Conservation (phyloP, 2,329 filamentous ascomycete genomes). For the Coleophoma crateriformis region DNA sequence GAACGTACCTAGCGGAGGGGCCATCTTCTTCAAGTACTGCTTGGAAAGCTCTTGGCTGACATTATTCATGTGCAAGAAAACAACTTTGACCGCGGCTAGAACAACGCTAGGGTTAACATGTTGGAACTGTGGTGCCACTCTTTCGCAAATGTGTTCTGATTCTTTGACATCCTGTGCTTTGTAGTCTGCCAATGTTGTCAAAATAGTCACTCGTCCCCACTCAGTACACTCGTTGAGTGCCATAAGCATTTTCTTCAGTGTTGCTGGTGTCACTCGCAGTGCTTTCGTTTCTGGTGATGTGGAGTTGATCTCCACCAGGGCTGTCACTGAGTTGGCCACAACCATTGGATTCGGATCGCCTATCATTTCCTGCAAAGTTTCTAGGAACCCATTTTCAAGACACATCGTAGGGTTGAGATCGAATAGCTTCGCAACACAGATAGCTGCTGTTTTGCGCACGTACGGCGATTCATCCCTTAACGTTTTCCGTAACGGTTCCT, state of each 20-base stretch:
- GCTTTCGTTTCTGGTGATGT: constrained; percentile 86
- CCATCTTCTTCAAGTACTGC: constrained; percentile 97
- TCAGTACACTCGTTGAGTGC: constrained; percentile 97
- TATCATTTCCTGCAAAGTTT: constrained; percentile 90
- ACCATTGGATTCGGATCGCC: constrained; percentile 99
- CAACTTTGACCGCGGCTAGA: constrained; percentile 92
- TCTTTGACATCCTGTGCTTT: constrained; percentile 85
- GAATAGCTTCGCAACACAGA: constrained; percentile 97
- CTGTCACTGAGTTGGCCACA: constrained; percentile 94
- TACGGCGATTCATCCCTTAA: constrained; percentile 96
- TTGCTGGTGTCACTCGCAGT: constrained; percentile 73
- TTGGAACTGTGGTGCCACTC: constrained; percentile 94
- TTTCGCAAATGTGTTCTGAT: constrained; percentile 95
- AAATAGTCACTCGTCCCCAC: constrained; percentile 92
- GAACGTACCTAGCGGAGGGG: constrained; percentile 75
- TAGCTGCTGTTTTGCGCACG: constrained; percentile 94
- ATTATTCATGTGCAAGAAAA: constrained; percentile 92
- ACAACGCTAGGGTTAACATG: constrained; percentile 98
- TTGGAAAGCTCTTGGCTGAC: constrained; percentile 72
- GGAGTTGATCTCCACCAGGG: constrained; percentile 85
- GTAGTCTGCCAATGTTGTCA: constrained; percentile 87
- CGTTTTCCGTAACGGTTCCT: constrained; percentile 93
- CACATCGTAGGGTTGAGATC: constrained; percentile 90
- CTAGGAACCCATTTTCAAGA: constrained; percentile 93
- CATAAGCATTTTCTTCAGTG: constrained; percentile 92